Conservation (phyloP, 495 filamentous ascomycete genomes). For the Bombardia bombarda region DNA sequence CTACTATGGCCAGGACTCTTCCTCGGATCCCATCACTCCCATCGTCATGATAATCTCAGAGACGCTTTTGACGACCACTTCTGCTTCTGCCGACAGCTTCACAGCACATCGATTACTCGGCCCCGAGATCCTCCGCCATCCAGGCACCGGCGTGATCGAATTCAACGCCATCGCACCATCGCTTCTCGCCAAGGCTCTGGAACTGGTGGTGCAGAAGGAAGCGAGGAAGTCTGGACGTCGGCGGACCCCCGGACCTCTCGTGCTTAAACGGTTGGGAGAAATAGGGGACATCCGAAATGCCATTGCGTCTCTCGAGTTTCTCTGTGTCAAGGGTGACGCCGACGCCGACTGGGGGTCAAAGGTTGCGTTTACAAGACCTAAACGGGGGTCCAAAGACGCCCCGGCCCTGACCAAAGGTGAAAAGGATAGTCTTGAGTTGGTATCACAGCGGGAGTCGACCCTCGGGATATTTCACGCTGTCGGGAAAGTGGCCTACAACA, state of each 20-base stretch:
- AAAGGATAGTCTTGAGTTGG: slow-evolving; percentile 57
- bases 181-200: slow-evolving; percentile 74
- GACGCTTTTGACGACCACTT: slow-evolving; percentile 66
- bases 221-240: slow-evolving; percentile 59
- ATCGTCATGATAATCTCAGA: slow-evolving; percentile 89
- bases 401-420: slow-evolving; percentile 63
- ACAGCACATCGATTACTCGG: slow-evolving; percentile 85
- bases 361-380: slow-evolving; percentile 53
- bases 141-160: slow-evolving; percentile 66
- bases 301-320: slow-evolving; percentile 79
- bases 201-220: slow-evolving; percentile 72
- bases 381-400: slow-evolving; percentile 44
- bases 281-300: slow-evolving; percentile 90
- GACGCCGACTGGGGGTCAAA: slow-evolving; percentile 61
- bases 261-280: slow-evolving; percentile 68
- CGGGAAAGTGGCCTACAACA: slow-evolving; percentile 92
- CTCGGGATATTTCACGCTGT: slow-evolving; percentile 94
- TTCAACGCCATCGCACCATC: slow-evolving; percentile 91
- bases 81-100: slow-evolving; percentile 74
- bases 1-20: slow-evolving; percentile 21
- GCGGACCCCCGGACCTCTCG: slow-evolving; percentile 57
- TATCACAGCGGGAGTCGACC: slow-evolving; percentile 78
- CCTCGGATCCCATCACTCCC: slow-evolving; percentile 49
- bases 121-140: slow-evolving; percentile 71
- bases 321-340: slow-evolving; percentile 67